phyloP scores from a whole-genome alignment of 2,329 filamentous ascomycete species.

The Westerdykella sp. region DNA sequence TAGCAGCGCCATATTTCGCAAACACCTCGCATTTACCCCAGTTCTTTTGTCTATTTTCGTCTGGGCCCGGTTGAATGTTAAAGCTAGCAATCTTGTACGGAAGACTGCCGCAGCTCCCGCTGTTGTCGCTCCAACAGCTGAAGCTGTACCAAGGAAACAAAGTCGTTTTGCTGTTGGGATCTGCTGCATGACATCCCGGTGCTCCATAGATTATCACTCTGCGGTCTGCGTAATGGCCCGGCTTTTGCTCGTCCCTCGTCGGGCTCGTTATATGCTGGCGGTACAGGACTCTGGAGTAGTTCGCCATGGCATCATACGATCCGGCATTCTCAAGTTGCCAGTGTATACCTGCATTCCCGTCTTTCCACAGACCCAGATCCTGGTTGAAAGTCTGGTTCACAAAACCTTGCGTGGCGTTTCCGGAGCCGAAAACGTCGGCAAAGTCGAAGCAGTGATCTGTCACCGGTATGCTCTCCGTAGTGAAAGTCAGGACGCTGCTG shows the following conservation, averaged over 20 bases:
- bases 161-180: slow-evolving; percentile 1
- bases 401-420: slow-evolving; percentile 5
- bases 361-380: not conserved
- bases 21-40: too few relatives aligned
- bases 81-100: slow-evolving; percentile 7
- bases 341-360: slow-evolving; percentile 2
- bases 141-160: slow-evolving; percentile 2
- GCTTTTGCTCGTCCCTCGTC: not conserved
- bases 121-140: not conserved
- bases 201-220: not conserved
- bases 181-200: not conserved
- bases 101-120: slow-evolving; percentile 1
- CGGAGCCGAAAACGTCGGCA: slow-evolving; percentile 4
- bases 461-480: slow-evolving; percentile 2
- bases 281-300: slow-evolving; percentile 5
- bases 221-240: not conserved
- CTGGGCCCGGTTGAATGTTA: too few relatives aligned
- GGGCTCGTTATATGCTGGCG: slow-evolving; percentile 3
- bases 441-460: slow-evolving; percentile 2
- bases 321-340: slow-evolving; percentile 2
- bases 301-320: slow-evolving; percentile 1
- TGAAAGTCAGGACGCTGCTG: not conserved
- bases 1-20: too few relatives aligned
- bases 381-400: slow-evolving; percentile 2
- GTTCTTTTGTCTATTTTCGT: too few relatives aligned